Percentiles rank a stretch among this genome's conserved stretches.
Evolutionary conservation across 192 early-diverging fungal genomes (phyloP).

Genomic region (Chytriomyces sp.): DNA sequence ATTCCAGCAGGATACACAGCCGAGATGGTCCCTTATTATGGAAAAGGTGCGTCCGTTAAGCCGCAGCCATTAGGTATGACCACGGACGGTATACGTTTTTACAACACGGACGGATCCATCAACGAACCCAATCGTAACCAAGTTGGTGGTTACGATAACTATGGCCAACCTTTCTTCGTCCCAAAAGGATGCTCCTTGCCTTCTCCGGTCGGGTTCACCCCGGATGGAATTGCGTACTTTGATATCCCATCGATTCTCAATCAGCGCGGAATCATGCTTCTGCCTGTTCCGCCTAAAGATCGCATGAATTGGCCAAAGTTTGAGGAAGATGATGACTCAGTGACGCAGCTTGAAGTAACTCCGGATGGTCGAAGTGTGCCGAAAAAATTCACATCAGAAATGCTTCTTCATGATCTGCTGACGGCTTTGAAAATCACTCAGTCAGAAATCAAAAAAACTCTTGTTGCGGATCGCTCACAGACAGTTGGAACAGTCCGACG

Average conservation of each 20-base stretch:
- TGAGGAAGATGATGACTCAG: slow-evolving; percentile 47
- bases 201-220: slow-evolving; percentile 58
- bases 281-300: slow-evolving; percentile 39
- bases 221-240: slow-evolving; percentile 65
- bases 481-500: slow-evolving; percentile 41
- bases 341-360: slow-evolving; percentile 22
- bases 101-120: slow-evolving; percentile 47
- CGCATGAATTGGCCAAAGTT: slow-evolving; percentile 47
- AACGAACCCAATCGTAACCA: slow-evolving; percentile 47
- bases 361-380: slow-evolving; percentile 20
- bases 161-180: slow-evolving; percentile 63
- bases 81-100: slow-evolving; percentile 55
- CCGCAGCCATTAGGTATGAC: slow-evolving; percentile 58
- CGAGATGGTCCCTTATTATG: slow-evolving; percentile 56
- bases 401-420: slow-evolving; percentile 45
- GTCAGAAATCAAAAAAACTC: slow-evolving; percentile 45
- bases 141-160: slow-evolving; percentile 62
- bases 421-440: slow-evolving; percentile 43
- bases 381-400: slow-evolving; percentile 39
- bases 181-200: slow-evolving; percentile 61
- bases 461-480: slow-evolving; percentile 34
- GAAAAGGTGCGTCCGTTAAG: slow-evolving; percentile 53
- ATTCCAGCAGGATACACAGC: slow-evolving; percentile 58
- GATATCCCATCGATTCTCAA: slow-evolving; percentile 60
- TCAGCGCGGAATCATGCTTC: slow-evolving; percentile 54